phyloP scores from a whole-genome alignment of 768 basidiomycete genomes.

The Trametes gibbosa region DNA sequence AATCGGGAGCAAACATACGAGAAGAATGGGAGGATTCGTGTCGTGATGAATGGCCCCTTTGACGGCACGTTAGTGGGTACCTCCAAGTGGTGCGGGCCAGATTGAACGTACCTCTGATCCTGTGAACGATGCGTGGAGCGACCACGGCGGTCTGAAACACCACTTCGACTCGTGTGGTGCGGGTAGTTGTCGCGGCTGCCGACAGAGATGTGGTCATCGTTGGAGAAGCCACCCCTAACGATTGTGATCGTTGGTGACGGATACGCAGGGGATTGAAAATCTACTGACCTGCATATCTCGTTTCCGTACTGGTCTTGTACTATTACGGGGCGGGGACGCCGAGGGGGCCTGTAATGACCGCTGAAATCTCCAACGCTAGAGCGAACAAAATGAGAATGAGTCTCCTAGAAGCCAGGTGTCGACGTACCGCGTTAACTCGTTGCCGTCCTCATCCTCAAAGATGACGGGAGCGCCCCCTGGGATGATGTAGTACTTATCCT shows the following conservation, averaged over 20 bases:
- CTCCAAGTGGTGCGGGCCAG: no score
- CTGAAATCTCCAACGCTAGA: conserved; percentile 54
- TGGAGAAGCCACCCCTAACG: conserved; percentile 23
- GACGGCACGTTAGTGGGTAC: neutral
- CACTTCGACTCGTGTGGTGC: conserved; percentile 3
- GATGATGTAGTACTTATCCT: conserved; percentile 52
- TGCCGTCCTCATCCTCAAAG: conserved; percentile 64
- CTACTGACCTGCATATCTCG: conserved; percentile 52
- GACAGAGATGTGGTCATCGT: conserved; percentile 20
- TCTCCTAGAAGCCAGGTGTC: neutral
- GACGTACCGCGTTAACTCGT: conserved; percentile 58
- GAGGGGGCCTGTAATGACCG: conserved; percentile 24
- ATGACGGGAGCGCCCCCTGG: conserved; percentile 64
- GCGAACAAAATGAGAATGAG: neutral
- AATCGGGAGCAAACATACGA: conserved; percentile 4
- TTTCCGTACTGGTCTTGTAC: conserved; percentile 59
- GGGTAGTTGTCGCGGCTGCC: conserved; percentile 18
- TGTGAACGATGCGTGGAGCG: conserved; percentile 8
- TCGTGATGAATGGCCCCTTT: neutral
- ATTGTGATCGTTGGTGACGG: neutral
- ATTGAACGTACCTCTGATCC: conserved; percentile 2
- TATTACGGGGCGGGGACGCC: conserved; percentile 26
- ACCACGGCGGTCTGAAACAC: conserved; percentile 10
- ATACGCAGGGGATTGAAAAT: neutral
- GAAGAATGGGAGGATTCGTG: neutral